A percentile compares a stretch with the other conserved stretches of the same genome.
Conservation (phyloP, 78 protist genomes). For the Dictyostelium discoideum region DNA sequence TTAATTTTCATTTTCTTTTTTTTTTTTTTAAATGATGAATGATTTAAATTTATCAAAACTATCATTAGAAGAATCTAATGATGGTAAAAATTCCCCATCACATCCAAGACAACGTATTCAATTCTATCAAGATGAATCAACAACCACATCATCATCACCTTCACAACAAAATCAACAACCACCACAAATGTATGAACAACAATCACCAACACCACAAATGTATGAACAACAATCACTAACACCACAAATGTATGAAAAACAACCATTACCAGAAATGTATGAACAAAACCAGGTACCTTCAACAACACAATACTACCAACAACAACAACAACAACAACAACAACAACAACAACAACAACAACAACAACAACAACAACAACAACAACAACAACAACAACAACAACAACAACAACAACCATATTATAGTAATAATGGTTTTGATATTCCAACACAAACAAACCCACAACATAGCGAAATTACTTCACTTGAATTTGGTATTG, state of each 20-base stretch:
- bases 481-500: not conserved
- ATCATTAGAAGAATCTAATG: not conserved
- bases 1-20: not conserved
- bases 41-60: conserved; percentile 10
- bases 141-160: not conserved
- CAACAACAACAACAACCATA: not conserved
- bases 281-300: no score
- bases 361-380: no score
- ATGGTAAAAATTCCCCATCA: not conserved
- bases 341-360: not conserved
- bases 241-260: not conserved
- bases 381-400: no score
- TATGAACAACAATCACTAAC: not conserved
- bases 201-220: not conserved
- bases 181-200: not conserved
- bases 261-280: not conserved
- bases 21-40: not conserved
- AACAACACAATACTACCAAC: not conserved
- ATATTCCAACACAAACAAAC: not conserved
- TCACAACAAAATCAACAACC: not conserved
- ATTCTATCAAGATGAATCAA: conserved; percentile 9
- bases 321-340: not conserved
- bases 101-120: conserved; percentile 25
- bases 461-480: not conserved
- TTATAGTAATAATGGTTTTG: not conserved